Evolutionary conservation across 768 basidiomycete species (phyloP).

Genomic region (Lactarius sanguifluus): DNA sequence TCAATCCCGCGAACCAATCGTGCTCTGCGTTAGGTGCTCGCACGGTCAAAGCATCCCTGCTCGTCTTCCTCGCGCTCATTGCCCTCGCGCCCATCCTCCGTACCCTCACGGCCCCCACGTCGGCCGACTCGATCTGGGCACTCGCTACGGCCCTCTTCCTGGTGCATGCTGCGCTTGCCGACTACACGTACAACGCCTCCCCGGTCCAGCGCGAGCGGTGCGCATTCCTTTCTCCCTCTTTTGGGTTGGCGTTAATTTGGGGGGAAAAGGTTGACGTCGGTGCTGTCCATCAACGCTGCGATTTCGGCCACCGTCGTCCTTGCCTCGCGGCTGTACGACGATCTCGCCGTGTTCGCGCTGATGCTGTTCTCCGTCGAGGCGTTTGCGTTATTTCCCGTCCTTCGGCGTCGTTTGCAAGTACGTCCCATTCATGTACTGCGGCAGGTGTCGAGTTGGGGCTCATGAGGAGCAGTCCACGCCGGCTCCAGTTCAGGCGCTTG

Average conservation of each 20-base stretch:
- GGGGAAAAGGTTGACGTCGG: slow-evolving; percentile 66
- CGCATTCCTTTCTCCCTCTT: slow-evolving; percentile 17
- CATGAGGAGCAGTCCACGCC: slow-evolving; percentile 45
- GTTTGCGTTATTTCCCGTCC: slow-evolving; percentile 81
- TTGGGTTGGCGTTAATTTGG: not conserved
- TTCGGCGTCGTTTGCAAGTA: slow-evolving; percentile 74
- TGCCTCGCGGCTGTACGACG: slow-evolving; percentile 82
- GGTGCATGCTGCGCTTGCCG: slow-evolving; percentile 78
- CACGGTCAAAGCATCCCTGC: slow-evolving; percentile 73
- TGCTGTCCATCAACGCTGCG: slow-evolving; percentile 87
- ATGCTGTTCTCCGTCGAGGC: slow-evolving; percentile 79
- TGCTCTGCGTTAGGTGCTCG: slow-evolving; percentile 55
- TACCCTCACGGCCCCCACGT: slow-evolving; percentile 92
- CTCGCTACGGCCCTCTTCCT: slow-evolving; percentile 82
- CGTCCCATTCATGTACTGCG: slow-evolving; percentile 26
- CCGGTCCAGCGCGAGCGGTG: slow-evolving; percentile 19
- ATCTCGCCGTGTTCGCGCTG: slow-evolving; percentile 85
- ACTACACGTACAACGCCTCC: slow-evolving; percentile 61
- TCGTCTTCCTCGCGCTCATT: slow-evolving; percentile 87
- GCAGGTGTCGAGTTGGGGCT: slow-evolving; percentile 16
- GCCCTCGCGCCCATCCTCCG: slow-evolving; percentile 88
- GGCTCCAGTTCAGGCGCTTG: slow-evolving; percentile 43
- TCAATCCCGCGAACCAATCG: not conserved
- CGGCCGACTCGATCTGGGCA: slow-evolving; percentile 97
- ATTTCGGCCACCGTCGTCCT: slow-evolving; percentile 91